A percentile compares a stretch with the other conserved stretches of the same genome.
phyloP scores from a whole-genome alignment of 257 asterid genomes.

The Buddleja alternifolia region DNA sequence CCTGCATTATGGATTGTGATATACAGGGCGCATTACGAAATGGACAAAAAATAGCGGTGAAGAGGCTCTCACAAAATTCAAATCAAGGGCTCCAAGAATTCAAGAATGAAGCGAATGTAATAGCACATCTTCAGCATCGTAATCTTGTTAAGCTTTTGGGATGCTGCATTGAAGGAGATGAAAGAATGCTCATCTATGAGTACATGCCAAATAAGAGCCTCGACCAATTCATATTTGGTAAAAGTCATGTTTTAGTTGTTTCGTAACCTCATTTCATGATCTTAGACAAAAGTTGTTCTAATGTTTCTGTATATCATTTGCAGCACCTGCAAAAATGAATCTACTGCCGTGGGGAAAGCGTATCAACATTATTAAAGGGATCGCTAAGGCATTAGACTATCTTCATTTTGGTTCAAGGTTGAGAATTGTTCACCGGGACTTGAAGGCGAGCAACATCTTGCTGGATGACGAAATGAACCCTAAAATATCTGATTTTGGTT shows the following conservation, averaged over 20 bases:
- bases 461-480: conserved; percentile 51
- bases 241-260: neutral
- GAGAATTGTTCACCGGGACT: conserved; percentile 51
- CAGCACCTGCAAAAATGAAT: conserved; percentile 29
- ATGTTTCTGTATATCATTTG: neutral
- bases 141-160: conserved; percentile 52
- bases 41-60: conserved; percentile 45
- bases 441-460: conserved; percentile 51
- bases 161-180: conserved; percentile 40
- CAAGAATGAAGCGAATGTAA: conserved; percentile 41
- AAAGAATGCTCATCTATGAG: conserved; percentile 47
- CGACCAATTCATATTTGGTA: conserved; percentile 43
- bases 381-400: conserved; percentile 51
- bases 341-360: conserved; percentile 36
- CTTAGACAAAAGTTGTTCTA: neutral
- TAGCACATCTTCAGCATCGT: conserved; percentile 44
- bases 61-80: conserved; percentile 38
- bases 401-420: conserved; percentile 49
- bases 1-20: neutral
- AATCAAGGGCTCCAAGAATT: conserved; percentile 45
- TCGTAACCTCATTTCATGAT: neutral
- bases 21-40: conserved; percentile 35
- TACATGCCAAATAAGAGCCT: conserved; percentile 49
- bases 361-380: conserved; percentile 41
- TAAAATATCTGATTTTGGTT: conserved; percentile 50